phyloP scores from a whole-genome alignment of 2,329 filamentous ascomycete species.

The Cryoendolithus antarcticus region DNA sequence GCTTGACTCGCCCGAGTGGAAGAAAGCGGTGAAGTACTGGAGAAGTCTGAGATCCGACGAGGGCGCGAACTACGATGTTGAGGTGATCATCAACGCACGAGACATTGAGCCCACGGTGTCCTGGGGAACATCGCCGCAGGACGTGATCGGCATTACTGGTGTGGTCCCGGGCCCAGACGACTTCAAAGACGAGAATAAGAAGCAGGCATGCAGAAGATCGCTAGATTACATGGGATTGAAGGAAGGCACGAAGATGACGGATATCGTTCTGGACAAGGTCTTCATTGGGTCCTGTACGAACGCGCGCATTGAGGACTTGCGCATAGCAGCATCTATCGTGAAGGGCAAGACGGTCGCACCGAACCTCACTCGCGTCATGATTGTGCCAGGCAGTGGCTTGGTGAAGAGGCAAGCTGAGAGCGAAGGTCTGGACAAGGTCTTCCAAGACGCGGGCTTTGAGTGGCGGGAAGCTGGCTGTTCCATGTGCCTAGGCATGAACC shows the following conservation, averaged over 20 bases:
- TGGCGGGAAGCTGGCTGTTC: slow-evolving; percentile 98
- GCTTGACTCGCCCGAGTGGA: slow-evolving; percentile 75
- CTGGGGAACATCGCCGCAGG: slow-evolving; percentile 94
- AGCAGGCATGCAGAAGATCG: slow-evolving; percentile 64
- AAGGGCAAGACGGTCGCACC: slow-evolving; percentile 74
- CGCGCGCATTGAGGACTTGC: slow-evolving; percentile 87
- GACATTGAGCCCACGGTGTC: slow-evolving; percentile 89
- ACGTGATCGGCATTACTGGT: slow-evolving; percentile 88
- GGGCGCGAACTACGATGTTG: slow-evolving; percentile 79
- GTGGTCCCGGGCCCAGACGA: slow-evolving; percentile 82
- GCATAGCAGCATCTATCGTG: slow-evolving; percentile 73
- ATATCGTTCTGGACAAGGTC: slow-evolving; percentile 87
- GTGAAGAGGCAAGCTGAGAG: slow-evolving; percentile 85
- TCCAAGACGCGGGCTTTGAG: slow-evolving; percentile 83
- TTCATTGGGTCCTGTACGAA: slow-evolving; percentile 99
- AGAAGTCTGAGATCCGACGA: slow-evolving; percentile 70
- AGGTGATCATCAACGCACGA: slow-evolving; percentile 80
- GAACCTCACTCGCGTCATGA: slow-evolving; percentile 89
- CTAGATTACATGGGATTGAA: slow-evolving; percentile 94
- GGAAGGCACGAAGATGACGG: slow-evolving; percentile 77
- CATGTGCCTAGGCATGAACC: slow-evolving; percentile 99
- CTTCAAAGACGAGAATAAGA: slow-evolving; percentile 69
- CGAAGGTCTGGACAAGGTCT: slow-evolving; percentile 89
- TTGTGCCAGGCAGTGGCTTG: slow-evolving; percentile 88
- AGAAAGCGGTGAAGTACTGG: slow-evolving; percentile 82